These are phyloP conservation scores for Colletotrichum coccodes DNA, from an alignment of 2,329 filamentous ascomycete species.

Conservation along the genomic window DNA sequence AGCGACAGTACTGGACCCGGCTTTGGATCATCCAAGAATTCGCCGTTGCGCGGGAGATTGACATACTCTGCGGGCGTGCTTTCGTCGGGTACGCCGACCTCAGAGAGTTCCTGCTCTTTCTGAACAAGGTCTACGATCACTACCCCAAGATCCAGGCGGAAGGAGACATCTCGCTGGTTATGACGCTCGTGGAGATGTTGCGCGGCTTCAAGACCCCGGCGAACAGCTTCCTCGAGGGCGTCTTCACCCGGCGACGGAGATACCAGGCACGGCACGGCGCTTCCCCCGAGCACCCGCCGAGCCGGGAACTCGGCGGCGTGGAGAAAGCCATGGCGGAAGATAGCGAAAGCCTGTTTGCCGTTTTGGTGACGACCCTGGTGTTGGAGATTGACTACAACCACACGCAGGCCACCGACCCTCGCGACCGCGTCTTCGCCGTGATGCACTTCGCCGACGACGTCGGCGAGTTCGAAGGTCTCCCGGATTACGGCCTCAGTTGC, in stretches of 20 bases:
- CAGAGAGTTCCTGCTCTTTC: background rate
- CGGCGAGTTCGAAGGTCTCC: slow-evolving; percentile 10
- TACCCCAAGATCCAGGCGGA: background rate
- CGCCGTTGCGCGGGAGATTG: slow-evolving; percentile 36
- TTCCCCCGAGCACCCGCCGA: background rate
- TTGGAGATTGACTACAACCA: slow-evolving; percentile 19
- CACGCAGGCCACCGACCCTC: slow-evolving; percentile 2
- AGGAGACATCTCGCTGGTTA: background rate
- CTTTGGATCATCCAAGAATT: slow-evolving; percentile 46
- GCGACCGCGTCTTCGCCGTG: slow-evolving; percentile 24
- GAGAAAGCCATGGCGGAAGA: background rate
- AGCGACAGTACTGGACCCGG: slow-evolving; percentile 47
- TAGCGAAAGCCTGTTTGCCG: slow-evolving; percentile 2
- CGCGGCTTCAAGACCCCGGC: slow-evolving; percentile 1
- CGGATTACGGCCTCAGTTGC: slow-evolving; percentile 9
- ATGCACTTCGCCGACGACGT: slow-evolving; percentile 23
- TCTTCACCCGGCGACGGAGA: background rate
- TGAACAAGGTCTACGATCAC: background rate
- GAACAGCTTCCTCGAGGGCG: slow-evolving; percentile 10
- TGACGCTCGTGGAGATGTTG: background rate
- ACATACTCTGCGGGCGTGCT: slow-evolving; percentile 38
- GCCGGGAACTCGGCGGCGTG: too few relatives aligned
- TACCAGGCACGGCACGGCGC: slow-evolving; percentile 2
- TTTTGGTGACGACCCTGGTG: slow-evolving; percentile 2
- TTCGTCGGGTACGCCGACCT: slow-evolving; percentile 5